Base-by-base conservation (phyloP, 768 basidiomycete genomes). In the Naganishia vishniacii region DNA sequence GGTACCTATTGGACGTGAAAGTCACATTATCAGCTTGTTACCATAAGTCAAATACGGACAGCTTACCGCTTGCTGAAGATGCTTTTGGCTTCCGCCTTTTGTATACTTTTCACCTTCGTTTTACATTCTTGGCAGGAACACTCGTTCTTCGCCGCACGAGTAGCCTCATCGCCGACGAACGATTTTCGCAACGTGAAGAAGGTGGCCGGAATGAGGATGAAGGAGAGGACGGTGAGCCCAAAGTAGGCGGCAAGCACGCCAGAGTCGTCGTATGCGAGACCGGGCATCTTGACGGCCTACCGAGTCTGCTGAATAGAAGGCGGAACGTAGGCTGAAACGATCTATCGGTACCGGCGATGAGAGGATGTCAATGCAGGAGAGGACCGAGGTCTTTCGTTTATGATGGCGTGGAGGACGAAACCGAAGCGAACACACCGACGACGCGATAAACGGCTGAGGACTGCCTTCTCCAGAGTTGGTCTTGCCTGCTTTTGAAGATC, bases 151-250 rank as follows among this genome's bases (percentile, higher is more conserved):
- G 51, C 48, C 0, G 68, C 62, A 6, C 49, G 48, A 40, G 34
- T 56, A 13, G 34, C 20, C 23, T 56, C 53, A n/a, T 56, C 53
- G 34, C 67, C 67, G 13, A 68, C 65, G 42, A 65, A n/a, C 18
- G 70, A 66, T 18, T 72, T 68, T 26, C 69, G 69, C 53, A 79
- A 44, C 32, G 72, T 64, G 56, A 80, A 75, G 23, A 84, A 70
- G 0, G 91, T 88, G 66, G 88, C 76, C 0, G 94, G 94, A 37
- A 90, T 76, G 65, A 98, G 84, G 46, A 91, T 72, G 69, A 97
- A 82, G 62, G 86, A 84, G 68, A 97, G 85, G 75, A 95, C 86
- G 8, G 91, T 90, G 61, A 98, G 84, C 65, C 91, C 78, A 78
- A 97, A 97, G 80, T 92, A 97, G 59, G 75, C 72, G 49, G 73